Evolutionary conservation across 257 asterid genomes (phyloP), one percentile per base, ranked within the genome.

Genomic region (Nicotiana undulata): DNA sequence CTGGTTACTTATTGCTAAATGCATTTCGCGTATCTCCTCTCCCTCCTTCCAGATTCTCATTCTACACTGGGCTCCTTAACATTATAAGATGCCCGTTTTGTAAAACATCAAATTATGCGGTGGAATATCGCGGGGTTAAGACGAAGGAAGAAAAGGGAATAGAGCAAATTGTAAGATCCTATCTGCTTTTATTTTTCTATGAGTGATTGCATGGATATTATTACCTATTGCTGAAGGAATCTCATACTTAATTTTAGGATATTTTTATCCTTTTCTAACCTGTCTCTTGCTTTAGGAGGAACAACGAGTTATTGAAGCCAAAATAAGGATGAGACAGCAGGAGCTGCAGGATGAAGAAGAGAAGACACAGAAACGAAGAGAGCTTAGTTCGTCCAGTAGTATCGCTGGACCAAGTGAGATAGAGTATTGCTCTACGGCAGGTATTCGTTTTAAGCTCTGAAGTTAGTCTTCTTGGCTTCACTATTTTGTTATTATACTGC

Each of bases 261-360:
- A 32, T 44, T 32, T n/a, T 5, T 82, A 56, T 18, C 20, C 55
- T 85, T n/a, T 49, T 64, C 82, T 77, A 61, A 63, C 84, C 80
- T 44, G 58, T 77, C 75, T 72, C 46, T 37, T 28, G 4, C 44
- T 86, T 55, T 84, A 96, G 99, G 99, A 96, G 89, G 99, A 96
- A 83, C 98, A 96, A 83, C 89, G 93, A 81, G 99, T 96, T 75
- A 96, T 94, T 77, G 99, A 96, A 88, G 99, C 99, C 83, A 94
- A 96, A 90, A 92, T 96, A 86, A 90, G 98, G 90, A 92, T 96
- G 90, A 93, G 98, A 86, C 94, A 93, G 82, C 95, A 96, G 88
- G 98, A 96, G 84, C 87, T 92, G 85, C 95, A 84, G 84, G 98
- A 96, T 76, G 99, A 94, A 76, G 98, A 92, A 89, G 98, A 89